Evolutionary conservation across 2,329 filamentous ascomycete species (phyloP).

Genomic region (Microdochium paspali): DNA sequence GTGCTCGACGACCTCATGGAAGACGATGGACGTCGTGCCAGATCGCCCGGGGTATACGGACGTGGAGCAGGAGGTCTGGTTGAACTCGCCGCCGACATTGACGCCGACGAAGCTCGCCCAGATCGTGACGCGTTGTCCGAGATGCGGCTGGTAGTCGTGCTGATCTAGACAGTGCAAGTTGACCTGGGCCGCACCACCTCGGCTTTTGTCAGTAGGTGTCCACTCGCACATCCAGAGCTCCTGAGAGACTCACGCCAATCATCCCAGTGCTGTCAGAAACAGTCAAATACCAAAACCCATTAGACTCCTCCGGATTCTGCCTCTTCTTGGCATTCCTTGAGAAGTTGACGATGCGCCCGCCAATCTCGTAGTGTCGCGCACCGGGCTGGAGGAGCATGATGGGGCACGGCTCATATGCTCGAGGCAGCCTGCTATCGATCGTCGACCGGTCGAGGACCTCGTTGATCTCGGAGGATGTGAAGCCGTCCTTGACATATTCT

Average conservation of each 20-base stretch:
- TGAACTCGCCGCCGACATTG: constrained; percentile 22
- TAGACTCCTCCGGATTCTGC: constrained; percentile 30
- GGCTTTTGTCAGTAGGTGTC: background rate
- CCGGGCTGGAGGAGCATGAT: constrained; percentile 40
- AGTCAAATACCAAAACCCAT: constrained; percentile 40
- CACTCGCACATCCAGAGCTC: too few species aligned
- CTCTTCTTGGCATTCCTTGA: constrained; percentile 31
- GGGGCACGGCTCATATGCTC: constrained; percentile 34
- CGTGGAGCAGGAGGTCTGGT: constrained; percentile 28
- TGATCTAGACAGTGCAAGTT: constrained; percentile 38
- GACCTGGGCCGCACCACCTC: too few species aligned
- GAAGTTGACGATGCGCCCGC: constrained; percentile 47
- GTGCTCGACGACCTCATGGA: constrained; percentile 38
- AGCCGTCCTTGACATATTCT: constrained; percentile 36
- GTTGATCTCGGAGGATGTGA: constrained; percentile 36
- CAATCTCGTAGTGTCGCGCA: constrained; percentile 37
- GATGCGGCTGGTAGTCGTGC: constrained; percentile 27
- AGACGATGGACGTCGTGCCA: constrained; percentile 39
- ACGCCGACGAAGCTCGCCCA: constrained; percentile 48
- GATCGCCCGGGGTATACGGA: constrained; percentile 48
- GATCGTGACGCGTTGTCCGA: constrained; percentile 45
- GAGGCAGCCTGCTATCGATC: constrained; percentile 27
- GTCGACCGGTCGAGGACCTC: constrained; percentile 25
- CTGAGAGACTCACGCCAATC: constrained; percentile 40
- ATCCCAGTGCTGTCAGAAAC: constrained; percentile 46